These are phyloP conservation scores for Eutrema japonicum DNA, from an alignment of 345 rosid species.

Conservation along the genomic window DNA sequence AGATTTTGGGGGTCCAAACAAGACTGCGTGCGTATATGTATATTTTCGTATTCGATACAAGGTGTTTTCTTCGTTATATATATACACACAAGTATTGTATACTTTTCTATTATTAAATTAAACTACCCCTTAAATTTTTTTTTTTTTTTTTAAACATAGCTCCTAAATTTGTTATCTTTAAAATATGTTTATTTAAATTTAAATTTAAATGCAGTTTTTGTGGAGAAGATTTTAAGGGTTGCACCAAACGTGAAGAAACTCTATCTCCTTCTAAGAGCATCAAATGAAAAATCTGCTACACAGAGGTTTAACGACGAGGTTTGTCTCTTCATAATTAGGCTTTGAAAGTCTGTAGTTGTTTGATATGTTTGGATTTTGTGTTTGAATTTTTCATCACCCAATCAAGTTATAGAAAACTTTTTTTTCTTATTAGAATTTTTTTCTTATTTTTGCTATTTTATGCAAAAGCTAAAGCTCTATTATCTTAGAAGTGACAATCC, in stretches of 20 bases:
- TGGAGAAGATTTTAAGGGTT: constrained; percentile 80
- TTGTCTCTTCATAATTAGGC: background rate
- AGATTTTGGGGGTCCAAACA: background rate
- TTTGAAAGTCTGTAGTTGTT: background rate
- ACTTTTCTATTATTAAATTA: background rate
- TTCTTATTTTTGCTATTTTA: too few relatives aligned
- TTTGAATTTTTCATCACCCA: too few relatives aligned
- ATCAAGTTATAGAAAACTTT: background rate
- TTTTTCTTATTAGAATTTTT: too few relatives aligned
- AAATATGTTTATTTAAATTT: background rate
- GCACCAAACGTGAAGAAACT: constrained; percentile 84
- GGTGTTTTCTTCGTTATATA: constrained; percentile 10
- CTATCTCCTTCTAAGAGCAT: constrained; percentile 75
- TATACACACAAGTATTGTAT: background rate
- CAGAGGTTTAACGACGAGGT: constrained; percentile 79
- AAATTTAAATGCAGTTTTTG: constrained; percentile 56
- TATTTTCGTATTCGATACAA: background rate
- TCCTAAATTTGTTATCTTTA: background rate
- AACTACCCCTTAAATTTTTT: background rate
- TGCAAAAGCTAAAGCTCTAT: too few relatives aligned
- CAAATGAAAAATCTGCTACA: constrained; percentile 61
- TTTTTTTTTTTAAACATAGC: background rate
- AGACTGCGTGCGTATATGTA: background rate
- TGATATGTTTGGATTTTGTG: background rate
- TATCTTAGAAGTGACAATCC: too few relatives aligned